Evolutionary conservation across 2,329 filamentous ascomycete genomes (phyloP).

Genomic region (Metarhizium rileyi): DNA sequence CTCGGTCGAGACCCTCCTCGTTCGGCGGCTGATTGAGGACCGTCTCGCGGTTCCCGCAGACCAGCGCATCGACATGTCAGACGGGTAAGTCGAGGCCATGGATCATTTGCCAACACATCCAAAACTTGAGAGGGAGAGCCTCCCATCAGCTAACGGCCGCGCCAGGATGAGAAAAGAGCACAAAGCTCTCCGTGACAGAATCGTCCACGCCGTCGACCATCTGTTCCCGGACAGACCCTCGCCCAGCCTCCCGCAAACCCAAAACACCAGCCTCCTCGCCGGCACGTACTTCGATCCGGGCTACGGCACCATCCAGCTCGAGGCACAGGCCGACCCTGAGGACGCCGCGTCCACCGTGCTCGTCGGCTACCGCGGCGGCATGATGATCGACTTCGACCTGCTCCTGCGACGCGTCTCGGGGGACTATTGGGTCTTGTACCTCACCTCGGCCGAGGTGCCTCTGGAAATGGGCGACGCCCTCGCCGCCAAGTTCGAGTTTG

Average conservation of each 20-base stretch:
- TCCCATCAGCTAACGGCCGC: too few species aligned
- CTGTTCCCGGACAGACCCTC: slow-evolving; percentile 28
- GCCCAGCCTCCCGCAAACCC: slow-evolving; percentile 24
- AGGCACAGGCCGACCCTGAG: slow-evolving; percentile 7
- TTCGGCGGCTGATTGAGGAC: slow-evolving; percentile 20
- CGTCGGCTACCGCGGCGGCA: slow-evolving; percentile 12
- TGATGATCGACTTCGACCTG: slow-evolving; percentile 12
- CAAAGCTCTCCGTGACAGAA: slow-evolving; percentile 11
- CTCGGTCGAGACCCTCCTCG: slow-evolving; percentile 14
- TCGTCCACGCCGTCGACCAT: slow-evolving; percentile 17
- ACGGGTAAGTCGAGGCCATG: slow-evolving; percentile 19
- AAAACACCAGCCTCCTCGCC: slow-evolving; percentile 21
- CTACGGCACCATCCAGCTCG: slow-evolving; percentile 21
- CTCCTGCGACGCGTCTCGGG: slow-evolving; percentile 19
- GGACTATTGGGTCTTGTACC: slow-evolving; percentile 14
- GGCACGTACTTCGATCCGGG: slow-evolving; percentile 36
- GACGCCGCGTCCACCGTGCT: slow-evolving; percentile 11
- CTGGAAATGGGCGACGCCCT: neutral
- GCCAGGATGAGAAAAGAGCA: neutral
- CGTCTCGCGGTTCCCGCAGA: slow-evolving; percentile 13
- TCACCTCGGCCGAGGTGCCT: neutral
- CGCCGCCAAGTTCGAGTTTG: neutral
- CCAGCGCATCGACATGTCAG: slow-evolving; percentile 14
- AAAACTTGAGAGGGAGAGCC: too few species aligned
- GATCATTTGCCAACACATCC: too few species aligned